phyloP scores from a whole-genome alignment of 2,329 filamentous ascomycete genomes.

The Aureobasidium melanogenum region DNA sequence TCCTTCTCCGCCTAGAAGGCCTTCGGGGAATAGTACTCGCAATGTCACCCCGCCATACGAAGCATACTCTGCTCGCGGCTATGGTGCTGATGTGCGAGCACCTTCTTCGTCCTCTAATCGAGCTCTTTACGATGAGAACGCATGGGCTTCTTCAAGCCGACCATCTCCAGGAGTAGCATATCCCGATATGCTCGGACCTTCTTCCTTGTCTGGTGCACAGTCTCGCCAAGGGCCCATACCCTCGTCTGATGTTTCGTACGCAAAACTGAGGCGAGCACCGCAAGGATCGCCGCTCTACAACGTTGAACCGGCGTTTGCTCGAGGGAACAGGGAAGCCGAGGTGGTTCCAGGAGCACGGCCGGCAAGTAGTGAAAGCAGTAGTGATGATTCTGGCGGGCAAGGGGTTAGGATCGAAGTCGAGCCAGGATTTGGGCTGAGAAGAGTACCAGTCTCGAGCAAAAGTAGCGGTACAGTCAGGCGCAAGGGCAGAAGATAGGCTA shows the following conservation, averaged over 20 bases:
- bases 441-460: slow-evolving; percentile 12
- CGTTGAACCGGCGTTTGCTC: not conserved
- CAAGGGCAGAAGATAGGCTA: slow-evolving; percentile 12
- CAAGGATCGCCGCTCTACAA: slow-evolving; percentile 9
- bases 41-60: slow-evolving; percentile 24
- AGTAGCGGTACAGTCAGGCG: slow-evolving; percentile 9
- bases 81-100: slow-evolving; percentile 18
- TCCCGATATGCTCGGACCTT: slow-evolving; percentile 29
- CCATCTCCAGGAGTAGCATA: slow-evolving; percentile 28
- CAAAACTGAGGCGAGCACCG: slow-evolving; percentile 21
- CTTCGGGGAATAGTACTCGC: slow-evolving; percentile 23
- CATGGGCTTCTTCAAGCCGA: slow-evolving; percentile 30
- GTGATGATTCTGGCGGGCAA: slow-evolving; percentile 12
- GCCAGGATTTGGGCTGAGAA: slow-evolving; percentile 8
- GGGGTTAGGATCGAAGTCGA: slow-evolving; percentile 11
- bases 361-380: slow-evolving; percentile 13
- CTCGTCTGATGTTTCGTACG: slow-evolving; percentile 26
- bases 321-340: not conserved
- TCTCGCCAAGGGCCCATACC: slow-evolving; percentile 27
- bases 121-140: slow-evolving; percentile 25
- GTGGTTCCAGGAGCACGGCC: not conserved
- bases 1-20: slow-evolving; percentile 17
- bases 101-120: slow-evolving; percentile 31
- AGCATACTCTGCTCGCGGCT: slow-evolving; percentile 11
- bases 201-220: slow-evolving; percentile 24